Base-by-base conservation (phyloP, 305 asterid species). In the Plantago coronopus region DNA sequence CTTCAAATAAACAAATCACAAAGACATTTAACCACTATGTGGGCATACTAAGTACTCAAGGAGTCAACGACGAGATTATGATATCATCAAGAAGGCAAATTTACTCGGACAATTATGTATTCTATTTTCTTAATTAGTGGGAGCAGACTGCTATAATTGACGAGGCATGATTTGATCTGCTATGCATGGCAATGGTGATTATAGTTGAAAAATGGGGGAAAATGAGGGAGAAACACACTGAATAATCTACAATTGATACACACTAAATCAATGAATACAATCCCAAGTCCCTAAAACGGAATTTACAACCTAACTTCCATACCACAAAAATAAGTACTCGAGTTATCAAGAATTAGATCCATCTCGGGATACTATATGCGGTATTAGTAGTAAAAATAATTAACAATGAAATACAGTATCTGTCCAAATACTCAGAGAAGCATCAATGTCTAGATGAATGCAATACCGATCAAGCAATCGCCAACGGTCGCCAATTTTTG, bases 401-500 rank as follows among this genome's bases (percentile, higher is more conserved):
- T 17, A 59, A 54, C 29, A 43, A 42, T 20, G 15, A 73, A 64
- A 48, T 15, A 47, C n/a, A n/a, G n/a, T 44, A 48, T 47, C 51
- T 31, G 65, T 51, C 42, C 45, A 54, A 67, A 19, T 34, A 53
- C 21, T 49, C 31, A 62, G 50, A 17, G 13, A 37, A 48, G 50
- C 38, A 62, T 45, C 44, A 61, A n/a, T 31, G 54, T 47, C 46
- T 58, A 55, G 57, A 40, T 15, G 46, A 56, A 42, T 44, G 29
- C 44, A 62, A 63, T 82, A 94, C 99, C 99, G 86, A 69, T 90
- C 97, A 62, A 94, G 97, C 75, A 94, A 69, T 58, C 95, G 81
- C 97, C 96, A 94, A 54, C 81, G 79, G 48, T 94, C 87, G 20
- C 97, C 99, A 74, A 94, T 94, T 75, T 84, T 84, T 9, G 87